Evolutionary conservation across 306 rosid species (phyloP).

Genomic region (Comarum palustre): DNA sequence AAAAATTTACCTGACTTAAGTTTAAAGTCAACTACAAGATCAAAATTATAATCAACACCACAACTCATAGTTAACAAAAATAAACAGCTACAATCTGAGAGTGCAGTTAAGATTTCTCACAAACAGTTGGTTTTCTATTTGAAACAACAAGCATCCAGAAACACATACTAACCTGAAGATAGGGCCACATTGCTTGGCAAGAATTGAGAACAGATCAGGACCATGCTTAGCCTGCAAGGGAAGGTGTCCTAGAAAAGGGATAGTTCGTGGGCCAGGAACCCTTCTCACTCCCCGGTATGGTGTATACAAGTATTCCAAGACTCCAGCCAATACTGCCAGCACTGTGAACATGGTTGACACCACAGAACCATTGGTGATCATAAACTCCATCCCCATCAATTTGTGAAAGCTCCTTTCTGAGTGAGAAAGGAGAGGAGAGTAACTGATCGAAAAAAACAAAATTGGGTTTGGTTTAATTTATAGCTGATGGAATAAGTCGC

Average conservation of each 20-base stretch:
- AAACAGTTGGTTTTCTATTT: background rate
- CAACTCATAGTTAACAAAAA: background rate
- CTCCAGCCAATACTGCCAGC: constrained; percentile 43
- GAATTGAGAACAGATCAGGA: constrained; percentile 81
- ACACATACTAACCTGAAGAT: constrained; percentile 67
- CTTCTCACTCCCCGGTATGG: constrained; percentile 82
- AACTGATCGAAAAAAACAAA: background rate
- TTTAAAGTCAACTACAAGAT: background rate
- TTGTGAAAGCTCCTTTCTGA: background rate
- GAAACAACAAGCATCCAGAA: background rate
- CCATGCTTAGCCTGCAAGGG: constrained; percentile 83
- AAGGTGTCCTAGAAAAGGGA: constrained; percentile 82
- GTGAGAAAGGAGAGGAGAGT: constrained; percentile 1
- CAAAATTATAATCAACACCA: background rate
- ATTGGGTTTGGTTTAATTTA: background rate
- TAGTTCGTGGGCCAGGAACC: constrained; percentile 83
- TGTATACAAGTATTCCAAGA: constrained; percentile 49
- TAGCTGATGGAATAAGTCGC: constrained; percentile 10
- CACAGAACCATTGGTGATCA: constrained; percentile 21
- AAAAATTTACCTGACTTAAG: background rate
- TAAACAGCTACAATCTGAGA: background rate
- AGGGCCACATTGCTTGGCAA: constrained; percentile 85
- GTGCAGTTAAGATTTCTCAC: background rate
- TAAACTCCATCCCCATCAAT: constrained; percentile 28
- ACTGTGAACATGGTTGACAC: constrained; percentile 38